Conservation (phyloP, 768 basidiomycete genomes). For the Omphalotus guepiniiformis region DNA sequence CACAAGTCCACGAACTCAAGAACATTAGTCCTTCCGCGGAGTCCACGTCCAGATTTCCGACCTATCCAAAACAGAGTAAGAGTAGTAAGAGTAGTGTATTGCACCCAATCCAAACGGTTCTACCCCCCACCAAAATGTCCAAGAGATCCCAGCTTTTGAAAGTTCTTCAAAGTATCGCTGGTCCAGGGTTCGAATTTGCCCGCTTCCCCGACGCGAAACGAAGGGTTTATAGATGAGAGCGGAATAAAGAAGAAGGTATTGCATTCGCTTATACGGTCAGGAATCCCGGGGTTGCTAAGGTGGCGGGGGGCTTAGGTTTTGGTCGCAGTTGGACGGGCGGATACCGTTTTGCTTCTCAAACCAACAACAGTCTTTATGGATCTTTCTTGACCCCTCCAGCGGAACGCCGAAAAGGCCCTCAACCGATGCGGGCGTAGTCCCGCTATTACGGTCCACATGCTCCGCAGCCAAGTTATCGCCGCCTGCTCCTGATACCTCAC, state of each 20-base stretch:
- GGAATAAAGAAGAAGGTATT: conserved; percentile 70
- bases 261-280: conserved; percentile 57
- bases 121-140: conserved; percentile 44
- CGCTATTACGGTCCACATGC: too few species aligned
- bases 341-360: too few species aligned
- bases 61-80: conserved; percentile 33
- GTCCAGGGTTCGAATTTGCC: conserved; percentile 72
- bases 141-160: conserved; percentile 75
- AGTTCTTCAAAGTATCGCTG: conserved; percentile 63
- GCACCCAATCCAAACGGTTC: conserved; percentile 20
- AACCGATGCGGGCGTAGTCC: conserved; percentile 64
- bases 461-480: conserved; percentile 38
- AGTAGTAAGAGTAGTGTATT: too few species aligned
- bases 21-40: conserved; percentile 60
- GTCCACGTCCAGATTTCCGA: conserved; percentile 59
- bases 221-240: too few species aligned
- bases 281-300: conserved; percentile 74
- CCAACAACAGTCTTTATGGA: conserved; percentile 21
- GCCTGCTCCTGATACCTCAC: conserved; percentile 17
- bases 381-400: conserved; percentile 42
- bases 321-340: too few species aligned
- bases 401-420: conserved; percentile 77
- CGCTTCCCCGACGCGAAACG: conserved; percentile 66
- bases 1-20: conserved; percentile 68
- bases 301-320: too few species aligned